Evolutionary conservation across 2,329 filamentous ascomycete species (phyloP).

Genomic region (Neopestalotiopsis sp.): DNA sequence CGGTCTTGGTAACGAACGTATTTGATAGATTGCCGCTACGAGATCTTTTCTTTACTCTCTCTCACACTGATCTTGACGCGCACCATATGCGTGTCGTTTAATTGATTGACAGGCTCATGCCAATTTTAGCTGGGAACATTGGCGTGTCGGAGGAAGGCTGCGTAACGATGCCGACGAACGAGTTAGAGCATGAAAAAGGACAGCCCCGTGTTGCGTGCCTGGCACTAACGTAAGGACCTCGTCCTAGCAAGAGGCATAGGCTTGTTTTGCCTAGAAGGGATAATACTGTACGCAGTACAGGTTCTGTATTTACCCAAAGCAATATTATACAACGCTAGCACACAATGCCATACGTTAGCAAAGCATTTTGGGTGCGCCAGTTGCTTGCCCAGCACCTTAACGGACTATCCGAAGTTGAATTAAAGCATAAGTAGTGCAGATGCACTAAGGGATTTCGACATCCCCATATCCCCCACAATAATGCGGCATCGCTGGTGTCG

Average conservation of each 20-base stretch:
- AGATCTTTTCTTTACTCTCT: background rate
- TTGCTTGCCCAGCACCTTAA: background rate
- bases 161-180: background rate
- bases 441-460: slow-evolving; percentile 7
- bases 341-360: background rate
- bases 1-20: background rate
- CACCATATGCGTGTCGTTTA: background rate
- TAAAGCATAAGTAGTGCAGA: slow-evolving; percentile 15
- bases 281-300: no score
- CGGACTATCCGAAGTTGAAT: slow-evolving; percentile 1
- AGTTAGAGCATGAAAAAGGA: background rate
- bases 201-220: slow-evolving; percentile 3
- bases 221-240: slow-evolving; percentile 1
- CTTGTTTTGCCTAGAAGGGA: no score
- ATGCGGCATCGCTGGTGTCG: background rate
- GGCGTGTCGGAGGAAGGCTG: background rate
- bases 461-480: slow-evolving; percentile 9
- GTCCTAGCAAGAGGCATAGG: slow-evolving; percentile 3
- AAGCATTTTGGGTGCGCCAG: background rate
- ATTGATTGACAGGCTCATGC: background rate
- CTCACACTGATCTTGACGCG: background rate
- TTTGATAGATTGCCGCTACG: background rate
- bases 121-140: background rate
- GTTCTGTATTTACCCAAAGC: no score
- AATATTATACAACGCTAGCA: background rate